Evolutionary conservation across 257 asterid genomes (phyloP), one percentile per base, ranked within the genome.

Genomic region (Solanum raphanifolium): DNA sequence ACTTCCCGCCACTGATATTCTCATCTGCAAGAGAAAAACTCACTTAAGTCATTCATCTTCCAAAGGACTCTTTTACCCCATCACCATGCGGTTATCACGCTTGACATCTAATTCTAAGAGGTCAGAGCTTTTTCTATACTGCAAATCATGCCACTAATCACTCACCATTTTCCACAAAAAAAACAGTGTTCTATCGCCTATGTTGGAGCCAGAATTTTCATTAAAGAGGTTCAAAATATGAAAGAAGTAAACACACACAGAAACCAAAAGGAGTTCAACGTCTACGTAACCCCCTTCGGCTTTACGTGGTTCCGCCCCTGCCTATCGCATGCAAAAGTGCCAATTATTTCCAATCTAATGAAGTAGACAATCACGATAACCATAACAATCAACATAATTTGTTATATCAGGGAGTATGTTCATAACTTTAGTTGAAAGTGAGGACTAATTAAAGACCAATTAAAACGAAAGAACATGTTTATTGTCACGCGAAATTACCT

Each of bases 1-100:
- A 82, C 43, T 89, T 90, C 15, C 92, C 94, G 6, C 93, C 90
- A 81, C 65, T 68, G 41, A 92, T 78, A 60, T 8, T 85, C 75
- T 88, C 32, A 76, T 87, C 94, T 88, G 91, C 86, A 89, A 9
- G 32, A 13, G 58, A 16, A 87, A 27, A 21, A 66, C 74, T 78
- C 83, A 52, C 62, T 13, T n/a, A 58, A 43, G 41, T 52, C 46
- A 38, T 31, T 16, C 86, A 13, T 60, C 66, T 18, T 46, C 75
- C 81, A 6, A 16, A 18, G n/a, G 5, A 15, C 60, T 25, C 38
- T 9, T 23, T 9, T 15, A 27, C 0, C 13, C 9, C 36, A 79
- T 31, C 0, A 79, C 65, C 21, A 1, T 0, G 3, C 36, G 0
- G 35, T 39, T 39, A 6, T 39, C 34, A 76, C 7, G 3, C 83